phyloP scores from a whole-genome alignment of 164 flowering plant species.

The Taxillus chinensis region DNA sequence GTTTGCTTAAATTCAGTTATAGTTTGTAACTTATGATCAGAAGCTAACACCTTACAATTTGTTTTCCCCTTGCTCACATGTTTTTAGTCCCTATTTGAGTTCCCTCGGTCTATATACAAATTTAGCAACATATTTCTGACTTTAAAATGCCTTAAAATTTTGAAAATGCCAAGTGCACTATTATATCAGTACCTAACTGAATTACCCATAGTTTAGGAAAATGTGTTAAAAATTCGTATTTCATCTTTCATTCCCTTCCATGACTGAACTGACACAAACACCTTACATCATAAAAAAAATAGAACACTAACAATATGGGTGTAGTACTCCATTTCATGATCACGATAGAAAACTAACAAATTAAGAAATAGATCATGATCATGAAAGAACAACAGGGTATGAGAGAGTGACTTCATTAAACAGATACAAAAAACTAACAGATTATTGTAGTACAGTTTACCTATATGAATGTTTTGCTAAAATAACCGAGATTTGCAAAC shows the following conservation, averaged over 20 bases:
- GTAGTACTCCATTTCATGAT: conserved; percentile 68
- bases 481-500: conserved; percentile 90
- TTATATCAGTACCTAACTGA: no score
- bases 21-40: no score
- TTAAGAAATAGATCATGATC: conserved; percentile 62
- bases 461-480: conserved; percentile 63
- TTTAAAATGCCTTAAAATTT: no score
- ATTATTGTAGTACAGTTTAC: conserved; percentile 15
- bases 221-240: no score
- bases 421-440: background rate
- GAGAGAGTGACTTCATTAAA: conserved; percentile 4
- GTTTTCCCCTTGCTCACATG: no score
- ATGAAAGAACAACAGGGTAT: conserved; percentile 39
- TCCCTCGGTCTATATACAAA: no score
- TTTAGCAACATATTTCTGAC: no score
- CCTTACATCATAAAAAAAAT: conserved; percentile 54
- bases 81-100: no score
- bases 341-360: conserved; percentile 64
- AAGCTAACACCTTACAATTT: no score
- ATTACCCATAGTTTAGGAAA: no score
- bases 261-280: conserved; percentile 62
- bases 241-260: conserved; percentile 63
- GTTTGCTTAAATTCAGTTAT: no score
- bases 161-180: no score
- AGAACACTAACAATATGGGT: conserved; percentile 36